Evolutionary conservation across 768 basidiomycete genomes (phyloP).

Genomic region (Kondoa subrosea): DNA sequence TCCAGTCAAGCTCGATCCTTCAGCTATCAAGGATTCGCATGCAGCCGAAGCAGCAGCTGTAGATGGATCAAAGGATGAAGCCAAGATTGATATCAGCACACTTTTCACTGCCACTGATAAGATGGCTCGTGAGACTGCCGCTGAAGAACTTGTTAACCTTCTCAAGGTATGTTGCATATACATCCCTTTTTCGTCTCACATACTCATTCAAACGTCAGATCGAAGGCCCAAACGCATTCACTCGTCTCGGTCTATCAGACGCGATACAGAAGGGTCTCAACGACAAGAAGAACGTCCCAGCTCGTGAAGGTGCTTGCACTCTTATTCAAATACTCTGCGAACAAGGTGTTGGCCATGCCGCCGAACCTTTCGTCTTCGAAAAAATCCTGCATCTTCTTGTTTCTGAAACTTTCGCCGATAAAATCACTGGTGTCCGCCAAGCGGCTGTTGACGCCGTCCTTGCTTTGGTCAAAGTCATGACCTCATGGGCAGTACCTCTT

Average conservation of each 20-base stretch:
- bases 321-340: constrained; percentile 52
- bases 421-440: constrained; percentile 72
- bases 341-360: constrained; percentile 44
- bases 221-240: constrained; percentile 23
- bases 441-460: constrained; percentile 67
- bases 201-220: not conserved
- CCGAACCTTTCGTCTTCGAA: constrained; percentile 58
- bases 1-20: constrained; percentile 19
- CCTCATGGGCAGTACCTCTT: constrained; percentile 60
- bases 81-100: constrained; percentile 25
- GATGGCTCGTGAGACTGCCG: constrained; percentile 22
- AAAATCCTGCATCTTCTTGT: constrained; percentile 50
- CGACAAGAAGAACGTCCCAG: constrained; percentile 81
- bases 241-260: constrained; percentile 23
- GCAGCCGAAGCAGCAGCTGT: constrained; percentile 17
- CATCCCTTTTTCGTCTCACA: not conserved
- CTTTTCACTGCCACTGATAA: constrained; percentile 24
- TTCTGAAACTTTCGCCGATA: constrained; percentile 81
- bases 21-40: constrained; percentile 8
- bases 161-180: constrained; percentile 19
- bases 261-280: constrained; percentile 32
- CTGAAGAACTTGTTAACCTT: constrained; percentile 26
- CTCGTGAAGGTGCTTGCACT: constrained; percentile 69
- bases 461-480: constrained; percentile 62
- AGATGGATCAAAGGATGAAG: constrained; percentile 19